phyloP scores from a whole-genome alignment of 1,284 basidiomycete genomes.

The Puccinia hordei region DNA sequence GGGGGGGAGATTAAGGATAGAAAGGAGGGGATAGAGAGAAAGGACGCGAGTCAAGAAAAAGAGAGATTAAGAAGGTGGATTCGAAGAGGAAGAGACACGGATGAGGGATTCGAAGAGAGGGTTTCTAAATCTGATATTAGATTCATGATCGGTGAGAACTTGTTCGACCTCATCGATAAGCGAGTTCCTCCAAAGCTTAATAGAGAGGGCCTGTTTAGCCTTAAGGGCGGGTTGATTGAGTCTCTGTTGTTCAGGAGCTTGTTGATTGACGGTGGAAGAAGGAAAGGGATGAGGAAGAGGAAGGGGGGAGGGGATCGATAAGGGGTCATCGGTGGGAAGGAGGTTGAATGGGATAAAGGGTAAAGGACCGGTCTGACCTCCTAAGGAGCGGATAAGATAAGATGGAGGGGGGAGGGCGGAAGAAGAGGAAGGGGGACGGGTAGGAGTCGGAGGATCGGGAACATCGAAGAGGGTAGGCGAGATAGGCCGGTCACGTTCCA shows the following conservation, averaged over 20 bases:
- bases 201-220: conserved; percentile 36
- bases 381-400: conserved; percentile 42
- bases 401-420: conserved; percentile 43
- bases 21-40: too few species aligned
- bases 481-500: conserved; percentile 47
- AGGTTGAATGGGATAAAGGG: conserved; percentile 38
- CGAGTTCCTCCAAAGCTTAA: conserved; percentile 40
- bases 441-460: neutral
- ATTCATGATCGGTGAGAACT: conserved; percentile 43
- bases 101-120: conserved; percentile 35
- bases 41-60: too few species aligned
- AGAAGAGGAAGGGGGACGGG: neutral
- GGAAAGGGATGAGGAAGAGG: too few species aligned
- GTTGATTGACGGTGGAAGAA: too few species aligned
- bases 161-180: conserved; percentile 49
- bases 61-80: too few species aligned
- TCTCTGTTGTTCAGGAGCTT: too few species aligned
- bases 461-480: conserved; percentile 23
- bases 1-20: too few species aligned
- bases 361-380: conserved; percentile 44
- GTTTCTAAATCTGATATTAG: conserved; percentile 31
- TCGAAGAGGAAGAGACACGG: conserved; percentile 22
- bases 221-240: conserved; percentile 44
- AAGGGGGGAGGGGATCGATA: neutral
- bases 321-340: neutral